Base-by-base conservation (phyloP, 345 rosid species). In the Camelina sativa region DNA sequence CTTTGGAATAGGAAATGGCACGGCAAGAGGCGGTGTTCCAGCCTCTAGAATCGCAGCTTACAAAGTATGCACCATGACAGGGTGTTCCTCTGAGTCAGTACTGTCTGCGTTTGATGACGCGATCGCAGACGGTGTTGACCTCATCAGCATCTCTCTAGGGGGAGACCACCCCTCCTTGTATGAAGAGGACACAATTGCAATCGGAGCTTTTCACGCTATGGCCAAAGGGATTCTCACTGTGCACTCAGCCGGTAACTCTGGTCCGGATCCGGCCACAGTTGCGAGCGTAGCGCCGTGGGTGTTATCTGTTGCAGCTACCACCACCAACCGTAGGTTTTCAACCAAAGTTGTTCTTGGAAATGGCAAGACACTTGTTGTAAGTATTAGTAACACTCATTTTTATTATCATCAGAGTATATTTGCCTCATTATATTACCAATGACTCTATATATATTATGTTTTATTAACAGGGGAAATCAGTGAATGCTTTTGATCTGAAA, bases 81-180 rank as follows among this genome's bases (percentile, higher is more conserved):
- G 47, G 0, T 81, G 84, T 48, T 0, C 0, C 2, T 2, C 6
- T 0, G 76, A 3, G 1, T 32, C 25, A 7, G 3, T 86, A 11
- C 38, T 86, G 62, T 80, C 83, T 15, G 90, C 81, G 0, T 88
- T 86, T 12, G 96, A 86, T 41, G 96, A 90, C 41, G 89, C 91
- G 0, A 88, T 90, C 4, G 86, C 89, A 2, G 96, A 86, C 46
- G 88, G 86, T 22, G 90, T 87, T 2, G 92, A 86, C 55, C 15
- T 86, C 8, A 54, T 86, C 34, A 57, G 83, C 23, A 8, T 81
- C 5, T 86, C 88, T 4, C 0, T 81, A 0, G 87, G 82, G 8
- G 0, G 3, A 5, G 0, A 0, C 0, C 0, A 0, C 0, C n/a
- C 41, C 0, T 1, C 1, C 30, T 1, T 0, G 1, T 72, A 76